Evolutionary conservation across 2,329 filamentous ascomycete genomes (phyloP), one percentile per base, ranked within the genome.

Genomic region (Phaeosphaeriaceae sp.): DNA sequence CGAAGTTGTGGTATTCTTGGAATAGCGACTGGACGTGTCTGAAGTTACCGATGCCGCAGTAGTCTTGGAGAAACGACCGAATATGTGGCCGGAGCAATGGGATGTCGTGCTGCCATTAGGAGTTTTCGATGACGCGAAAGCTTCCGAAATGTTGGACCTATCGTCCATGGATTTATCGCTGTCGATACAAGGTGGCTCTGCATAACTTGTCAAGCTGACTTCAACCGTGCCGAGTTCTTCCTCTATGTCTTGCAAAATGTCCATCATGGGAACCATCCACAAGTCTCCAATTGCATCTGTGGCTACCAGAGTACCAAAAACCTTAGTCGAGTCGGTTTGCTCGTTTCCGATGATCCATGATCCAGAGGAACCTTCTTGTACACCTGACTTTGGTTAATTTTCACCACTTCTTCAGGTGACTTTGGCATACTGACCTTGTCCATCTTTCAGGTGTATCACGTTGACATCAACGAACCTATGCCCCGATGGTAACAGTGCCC

Each of bases 231-330:
- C 40, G 13, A 56, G 19, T 24, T 15, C 33, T 11, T 56, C 19
- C 20, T 31, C 33, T 6, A 62, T 48, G 17, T 58, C 59, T 9
- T 46, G n/a, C 3, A 62, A 45, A 9, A 55, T 57, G 17, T 62
- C 62, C 1, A 13, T 17, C 13, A 60, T 21, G 17, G 57, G 59
- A 7, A 62, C 27, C n/a, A 62, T 50, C 27, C 55, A 60, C 13
- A 60, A 20, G 17, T 53, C 49, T 27, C 46, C 57, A 17, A 55
- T 44, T 7, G 44, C 5, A 52, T 62, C 62, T 24, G 55, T 50
- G 7, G 62, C 62, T 13, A 57, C 46, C 13, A 60, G 15, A 7
- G 53, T 46, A 4, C 62, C 57, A 40, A 51, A 52, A 7, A 59
- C 45, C 9, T 42, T 42, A 4, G 40, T 48, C 17, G 11, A n/a